Conservation (phyloP, 1,284 basidiomycete species). For the Meira miltonrushii region DNA sequence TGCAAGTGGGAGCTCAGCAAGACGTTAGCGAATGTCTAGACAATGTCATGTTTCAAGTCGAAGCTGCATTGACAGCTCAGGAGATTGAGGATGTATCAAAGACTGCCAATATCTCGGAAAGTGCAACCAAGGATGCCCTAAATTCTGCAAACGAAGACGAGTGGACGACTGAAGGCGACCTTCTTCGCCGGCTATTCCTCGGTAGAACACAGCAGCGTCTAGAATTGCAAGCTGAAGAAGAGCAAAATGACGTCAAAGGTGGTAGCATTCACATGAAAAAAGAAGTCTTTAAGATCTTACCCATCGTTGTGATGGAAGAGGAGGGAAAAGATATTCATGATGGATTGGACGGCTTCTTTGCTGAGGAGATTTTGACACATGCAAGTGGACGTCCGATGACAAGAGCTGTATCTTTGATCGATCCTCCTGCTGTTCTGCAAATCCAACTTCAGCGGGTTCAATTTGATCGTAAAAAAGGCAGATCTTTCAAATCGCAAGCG, state of each 20-base stretch:
- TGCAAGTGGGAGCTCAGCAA: slow-evolving; percentile 75
- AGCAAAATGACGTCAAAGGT: slow-evolving; percentile 15
- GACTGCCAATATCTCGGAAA: slow-evolving; percentile 13
- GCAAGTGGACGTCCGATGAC: slow-evolving; percentile 77
- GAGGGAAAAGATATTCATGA: slow-evolving; percentile 89
- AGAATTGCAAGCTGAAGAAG: slow-evolving; percentile 12
- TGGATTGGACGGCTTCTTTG: slow-evolving; percentile 84
- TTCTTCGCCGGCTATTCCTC: slow-evolving; percentile 32
- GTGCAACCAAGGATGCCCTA: neutral
- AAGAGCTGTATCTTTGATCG: slow-evolving; percentile 80
- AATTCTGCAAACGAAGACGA: slow-evolving; percentile 13
- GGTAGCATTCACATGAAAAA: slow-evolving; percentile 68
- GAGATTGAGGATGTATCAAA: neutral
- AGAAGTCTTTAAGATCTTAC: slow-evolving; percentile 86
- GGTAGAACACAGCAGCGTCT: slow-evolving; percentile 42
- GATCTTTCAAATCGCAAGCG: slow-evolving; percentile 87
- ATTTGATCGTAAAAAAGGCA: slow-evolving; percentile 79
- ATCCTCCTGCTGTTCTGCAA: slow-evolving; percentile 83
- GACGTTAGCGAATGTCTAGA: slow-evolving; percentile 98
- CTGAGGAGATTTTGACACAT: slow-evolving; percentile 69
- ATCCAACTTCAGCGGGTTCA: slow-evolving; percentile 94
- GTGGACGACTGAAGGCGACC: slow-evolving; percentile 14
- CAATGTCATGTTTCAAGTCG: slow-evolving; percentile 97
- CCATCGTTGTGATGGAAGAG: slow-evolving; percentile 73
- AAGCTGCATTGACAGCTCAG: slow-evolving; percentile 70